Base-by-base conservation (phyloP, 257 asterid species). In the Mentha longifolia region DNA sequence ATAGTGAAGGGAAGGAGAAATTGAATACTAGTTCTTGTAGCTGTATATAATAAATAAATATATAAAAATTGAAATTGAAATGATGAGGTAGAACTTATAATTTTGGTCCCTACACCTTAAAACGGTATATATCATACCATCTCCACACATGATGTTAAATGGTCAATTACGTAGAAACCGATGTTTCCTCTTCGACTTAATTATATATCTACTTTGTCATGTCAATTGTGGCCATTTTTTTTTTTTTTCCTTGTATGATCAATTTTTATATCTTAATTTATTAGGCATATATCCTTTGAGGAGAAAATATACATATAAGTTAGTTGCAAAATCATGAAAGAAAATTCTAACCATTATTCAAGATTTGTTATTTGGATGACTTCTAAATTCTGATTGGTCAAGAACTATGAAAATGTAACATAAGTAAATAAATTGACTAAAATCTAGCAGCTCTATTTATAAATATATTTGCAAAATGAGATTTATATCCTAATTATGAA, bases 71-170 rank as follows among this genome's bases (percentile, higher is more conserved):
- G 47, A 42, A 42, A 41, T 41, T 1, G n/a, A n/a, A 9, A 42
- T 10, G 47, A 42, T 42, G 45, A 41, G 60, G 28, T 55, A 70
- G 73, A 61, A 73, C 17, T 16, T 51, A 16, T 22, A 16, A 8
- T 13, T 15, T 72, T 72, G 78, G 76, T 76, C 71, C 76, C 75
- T 59, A 60, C 65, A 28, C 19, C 66, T 55, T 58, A 63, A 78
- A 67, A 66, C 41, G 39, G 63, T 25, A 13, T 42, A 63, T 61
- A 42, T 61, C 39, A 9, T 39, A 42, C 22, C 68, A 22, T 72
- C 41, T 9, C 41, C 74, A 69, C 71, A 65, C 8, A 47, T 60
- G 25, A 57, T 57, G 70, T 64, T 72, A 20, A 65, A 65, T 37
- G 70, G 75, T 72, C 66, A 61, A 66, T 55, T 55, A 51, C 28